Conservation (phyloP, 495 filamentous ascomycete genomes). For the Aspergillus baeticus region DNA sequence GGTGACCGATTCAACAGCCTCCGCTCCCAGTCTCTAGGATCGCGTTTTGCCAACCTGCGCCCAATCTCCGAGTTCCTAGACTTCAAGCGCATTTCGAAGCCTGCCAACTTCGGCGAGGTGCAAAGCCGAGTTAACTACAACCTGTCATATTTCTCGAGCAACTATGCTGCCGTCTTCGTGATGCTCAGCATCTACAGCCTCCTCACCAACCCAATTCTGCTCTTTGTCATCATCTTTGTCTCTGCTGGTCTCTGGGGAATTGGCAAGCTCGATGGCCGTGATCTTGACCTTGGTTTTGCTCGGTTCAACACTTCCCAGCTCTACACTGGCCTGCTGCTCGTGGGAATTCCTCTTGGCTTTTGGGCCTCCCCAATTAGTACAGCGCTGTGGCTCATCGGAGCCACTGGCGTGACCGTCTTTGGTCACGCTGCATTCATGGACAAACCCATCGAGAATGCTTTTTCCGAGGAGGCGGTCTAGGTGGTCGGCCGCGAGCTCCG, state of each 20-base stretch:
- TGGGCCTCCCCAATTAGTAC: constrained; percentile 78
- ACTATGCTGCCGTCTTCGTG: constrained; percentile 89
- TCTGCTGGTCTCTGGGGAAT: constrained; percentile 85
- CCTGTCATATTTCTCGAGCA: constrained; percentile 94
- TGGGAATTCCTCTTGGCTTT: constrained; percentile 80
- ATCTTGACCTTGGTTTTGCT: constrained; percentile 80
- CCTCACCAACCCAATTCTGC: constrained; percentile 75
- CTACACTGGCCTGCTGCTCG: constrained; percentile 80
- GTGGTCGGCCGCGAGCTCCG: constrained; percentile 99
- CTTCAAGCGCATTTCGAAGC: constrained; percentile 92
- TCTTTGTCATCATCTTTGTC: constrained; percentile 90
- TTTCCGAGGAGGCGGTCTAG: constrained; percentile 99
- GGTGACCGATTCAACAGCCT: constrained; percentile 74
- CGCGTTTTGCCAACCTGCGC: constrained; percentile 88
- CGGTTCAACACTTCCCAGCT: constrained; percentile 89
- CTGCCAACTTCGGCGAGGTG: constrained; percentile 82
- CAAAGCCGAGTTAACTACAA: constrained; percentile 98
- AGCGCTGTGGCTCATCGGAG: constrained; percentile 92
- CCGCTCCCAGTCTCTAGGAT: constrained; percentile 69
- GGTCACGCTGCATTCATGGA: constrained; percentile 97
- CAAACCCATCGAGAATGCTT: constrained; percentile 99
- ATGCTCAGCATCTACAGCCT: constrained; percentile 96
- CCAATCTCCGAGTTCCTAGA: constrained; percentile 94
- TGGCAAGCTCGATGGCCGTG: constrained; percentile 78
- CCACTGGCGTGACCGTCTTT: constrained; percentile 83